Conservation (phyloP, 352 stramenopile genomes). For the Phytophthora sansomeana region DNA sequence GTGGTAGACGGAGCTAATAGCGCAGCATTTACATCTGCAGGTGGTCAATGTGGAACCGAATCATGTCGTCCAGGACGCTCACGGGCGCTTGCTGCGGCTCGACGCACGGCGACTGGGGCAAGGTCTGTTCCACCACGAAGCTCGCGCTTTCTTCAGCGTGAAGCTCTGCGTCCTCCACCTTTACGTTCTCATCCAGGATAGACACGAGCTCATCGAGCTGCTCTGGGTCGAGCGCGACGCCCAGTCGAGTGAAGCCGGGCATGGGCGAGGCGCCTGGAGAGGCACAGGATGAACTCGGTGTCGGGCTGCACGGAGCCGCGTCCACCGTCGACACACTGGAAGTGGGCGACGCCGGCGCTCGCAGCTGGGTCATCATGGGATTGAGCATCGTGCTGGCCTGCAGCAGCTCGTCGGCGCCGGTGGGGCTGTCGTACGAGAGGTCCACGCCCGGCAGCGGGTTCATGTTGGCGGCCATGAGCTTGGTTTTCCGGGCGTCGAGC, state of each 20-base stretch:
- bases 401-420: constrained; percentile 29
- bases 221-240: constrained; percentile 30
- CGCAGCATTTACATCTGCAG: constrained; percentile 25
- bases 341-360: constrained; percentile 9
- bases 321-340: constrained; percentile 29
- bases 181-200: constrained; percentile 46
- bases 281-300: constrained; percentile 25
- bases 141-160: constrained; percentile 5
- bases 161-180: constrained; percentile 12
- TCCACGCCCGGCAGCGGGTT: constrained; percentile 15
- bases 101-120: neutral
- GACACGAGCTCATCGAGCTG: constrained; percentile 52
- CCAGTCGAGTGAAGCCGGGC: constrained; percentile 12
- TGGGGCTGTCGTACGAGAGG: constrained; percentile 42
- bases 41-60: constrained; percentile 51
- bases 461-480: constrained; percentile 22
- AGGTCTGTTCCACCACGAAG: constrained; percentile 8
- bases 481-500: constrained; percentile 35
- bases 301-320: constrained; percentile 14
- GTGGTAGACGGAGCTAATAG: constrained; percentile 10
- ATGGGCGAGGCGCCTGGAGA: constrained; percentile 14
- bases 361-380: constrained; percentile 14
- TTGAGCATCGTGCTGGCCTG: neutral
- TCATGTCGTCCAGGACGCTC: constrained; percentile 56
- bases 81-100: neutral